phyloP scores from a whole-genome alignment of 495 filamentous ascomycete species.

The Penicillium maclennaniae region DNA sequence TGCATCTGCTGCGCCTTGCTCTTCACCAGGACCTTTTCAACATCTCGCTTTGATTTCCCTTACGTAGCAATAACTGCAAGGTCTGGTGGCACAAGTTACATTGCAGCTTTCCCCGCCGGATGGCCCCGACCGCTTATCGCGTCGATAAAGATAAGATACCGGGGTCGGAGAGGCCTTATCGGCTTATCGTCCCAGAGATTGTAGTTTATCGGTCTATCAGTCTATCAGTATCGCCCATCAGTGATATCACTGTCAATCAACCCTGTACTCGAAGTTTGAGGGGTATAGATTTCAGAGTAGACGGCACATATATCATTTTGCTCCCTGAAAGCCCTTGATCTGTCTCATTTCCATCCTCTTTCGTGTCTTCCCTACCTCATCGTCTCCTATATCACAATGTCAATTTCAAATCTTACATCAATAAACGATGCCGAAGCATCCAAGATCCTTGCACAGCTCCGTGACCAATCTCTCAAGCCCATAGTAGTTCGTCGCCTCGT shows the following conservation, averaged over 20 bases:
- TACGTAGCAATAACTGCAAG: background rate
- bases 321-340: background rate
- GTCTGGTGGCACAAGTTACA: background rate
- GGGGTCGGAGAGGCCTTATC: background rate
- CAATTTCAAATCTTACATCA: slow-evolving; percentile 15
- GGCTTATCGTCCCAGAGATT: background rate
- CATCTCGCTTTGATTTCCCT: background rate
- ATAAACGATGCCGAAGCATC: slow-evolving; percentile 11
- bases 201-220: background rate
- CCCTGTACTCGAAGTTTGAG: background rate
- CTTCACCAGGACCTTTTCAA: background rate
- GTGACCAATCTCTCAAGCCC: slow-evolving; percentile 20
- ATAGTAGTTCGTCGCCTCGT: slow-evolving; percentile 22
- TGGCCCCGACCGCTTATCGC: background rate
- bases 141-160: background rate
- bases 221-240: background rate
- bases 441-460: slow-evolving; percentile 19
- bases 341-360: background rate
- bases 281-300: background rate
- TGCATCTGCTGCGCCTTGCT: background rate
- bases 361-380: background rate
- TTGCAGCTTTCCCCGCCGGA: background rate
- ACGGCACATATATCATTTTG: background rate
- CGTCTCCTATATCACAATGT: background rate
- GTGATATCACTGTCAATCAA: background rate